A percentile compares a stretch with the other conserved stretches of the same genome.
Conservation (phyloP, 257 asterid species). For the Anisodus acutangulus region DNA sequence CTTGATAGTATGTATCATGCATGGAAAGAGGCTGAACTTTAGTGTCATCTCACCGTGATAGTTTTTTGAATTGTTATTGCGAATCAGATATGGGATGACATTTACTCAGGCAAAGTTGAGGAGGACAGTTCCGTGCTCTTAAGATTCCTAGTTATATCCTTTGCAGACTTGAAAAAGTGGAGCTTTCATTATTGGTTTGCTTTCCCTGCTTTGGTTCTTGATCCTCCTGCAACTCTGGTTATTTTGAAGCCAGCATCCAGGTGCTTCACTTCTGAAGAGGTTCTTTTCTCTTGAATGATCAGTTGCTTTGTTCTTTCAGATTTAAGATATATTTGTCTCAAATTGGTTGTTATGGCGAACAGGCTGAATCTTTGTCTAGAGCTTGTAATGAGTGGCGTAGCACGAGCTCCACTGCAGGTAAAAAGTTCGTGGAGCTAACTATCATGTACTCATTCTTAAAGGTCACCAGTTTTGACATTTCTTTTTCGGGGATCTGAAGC, state of each 20-base stretch:
- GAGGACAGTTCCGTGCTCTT: constrained; percentile 72
- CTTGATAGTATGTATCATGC: not conserved
- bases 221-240: constrained; percentile 79
- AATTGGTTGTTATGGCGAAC: constrained; percentile 32
- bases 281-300: constrained; percentile 36
- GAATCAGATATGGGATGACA: constrained; percentile 87
- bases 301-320: constrained; percentile 26
- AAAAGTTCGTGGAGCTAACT: constrained; percentile 23
- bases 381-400: constrained; percentile 87
- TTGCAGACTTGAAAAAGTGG: constrained; percentile 97
- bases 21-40: not conserved
- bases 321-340: constrained; percentile 26
- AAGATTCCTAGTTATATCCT: constrained; percentile 84
- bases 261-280: constrained; percentile 81
- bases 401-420: constrained; percentile 74
- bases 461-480: not conserved
- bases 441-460: not conserved
- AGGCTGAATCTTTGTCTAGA: constrained; percentile 62
- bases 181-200: constrained; percentile 94
- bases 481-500: constrained; percentile 32
- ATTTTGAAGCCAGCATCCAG: constrained; percentile 73
- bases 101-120: constrained; percentile 77
- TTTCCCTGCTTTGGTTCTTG: constrained; percentile 83
- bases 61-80: constrained; percentile 37
- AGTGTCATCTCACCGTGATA: constrained; percentile 1